Conservation (phyloP, 1,284 basidiomycete species). For the Sanghuangporus baumii region DNA sequence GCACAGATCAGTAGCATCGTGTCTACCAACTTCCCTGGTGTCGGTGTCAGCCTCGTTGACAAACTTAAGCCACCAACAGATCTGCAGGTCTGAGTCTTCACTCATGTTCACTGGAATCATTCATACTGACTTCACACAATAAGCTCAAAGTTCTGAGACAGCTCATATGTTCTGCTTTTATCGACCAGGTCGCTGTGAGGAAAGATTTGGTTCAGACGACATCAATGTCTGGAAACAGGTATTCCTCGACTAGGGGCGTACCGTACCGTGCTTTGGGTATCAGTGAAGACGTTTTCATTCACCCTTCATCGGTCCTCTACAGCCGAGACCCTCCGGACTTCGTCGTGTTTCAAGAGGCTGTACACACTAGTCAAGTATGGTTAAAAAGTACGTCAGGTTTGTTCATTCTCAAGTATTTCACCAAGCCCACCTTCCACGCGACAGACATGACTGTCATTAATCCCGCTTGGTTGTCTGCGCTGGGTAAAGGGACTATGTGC, state of each 20-base stretch:
- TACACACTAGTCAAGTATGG: constrained; percentile 71
- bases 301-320: constrained; percentile 82
- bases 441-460: constrained; percentile 82
- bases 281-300: constrained; percentile 86
- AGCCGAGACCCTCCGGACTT: constrained; percentile 78
- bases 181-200: constrained; percentile 93
- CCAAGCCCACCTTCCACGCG: constrained; percentile 14
- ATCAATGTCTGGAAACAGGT: constrained; percentile 57
- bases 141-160: constrained; percentile 87
- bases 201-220: constrained; percentile 73
- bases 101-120: constrained; percentile 16
- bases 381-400: constrained; percentile 61
- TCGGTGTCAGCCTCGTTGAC: constrained; percentile 51
- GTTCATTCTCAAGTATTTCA: neutral
- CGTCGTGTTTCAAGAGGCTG: constrained; percentile 80
- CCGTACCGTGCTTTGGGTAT: constrained; percentile 84
- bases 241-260: constrained; percentile 72
- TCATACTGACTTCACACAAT: constrained; percentile 29
- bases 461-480: constrained; percentile 79
- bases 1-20: constrained; percentile 86
- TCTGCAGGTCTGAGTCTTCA: constrained; percentile 49
- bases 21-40: constrained; percentile 58
- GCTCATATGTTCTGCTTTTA: constrained; percentile 84
- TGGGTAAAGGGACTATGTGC: constrained; percentile 78
- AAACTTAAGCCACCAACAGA: constrained; percentile 69